Evolutionary conservation across 2,329 filamentous ascomycete genomes (phyloP), one percentile per base, ranked within the genome.

Genomic region (Microdochium bolleyi): DNA sequence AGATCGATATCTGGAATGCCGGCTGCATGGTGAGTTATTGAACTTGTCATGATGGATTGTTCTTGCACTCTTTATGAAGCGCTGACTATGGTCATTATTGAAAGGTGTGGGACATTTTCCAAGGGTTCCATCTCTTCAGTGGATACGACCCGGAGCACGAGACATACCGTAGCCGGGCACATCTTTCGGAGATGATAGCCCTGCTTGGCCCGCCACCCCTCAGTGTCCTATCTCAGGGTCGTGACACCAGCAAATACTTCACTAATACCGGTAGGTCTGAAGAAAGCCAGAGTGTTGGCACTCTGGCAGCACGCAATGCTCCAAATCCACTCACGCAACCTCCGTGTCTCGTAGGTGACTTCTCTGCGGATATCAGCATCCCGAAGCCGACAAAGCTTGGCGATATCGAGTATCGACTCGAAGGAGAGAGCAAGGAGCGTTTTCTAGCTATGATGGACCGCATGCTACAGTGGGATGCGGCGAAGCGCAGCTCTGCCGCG

Each of bases 1-100:
- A 67, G 19, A 64, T 76, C 13, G 76, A 81, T 61, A 73, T 81
- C 51, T 81, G 77, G 77, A 78, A 75, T 53, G 66, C 68, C 2
- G 75, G 74, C 9, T 74, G 71, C 52, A 70, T 79, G 75, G 74
- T 77, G 65, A 64, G 69, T 41, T 49, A 32, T n/a, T 34, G 21
- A 52, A 49, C 14, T 34, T 19, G 53, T 32, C 55, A n/a, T n/a
- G n/a, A n/a, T n/a, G n/a, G n/a, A n/a, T n/a, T n/a, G n/a, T n/a
- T n/a, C n/a, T n/a, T n/a, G n/a, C n/a, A n/a, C n/a, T n/a, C n/a
- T n/a, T n/a, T n/a, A n/a, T n/a, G n/a, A n/a, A n/a, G n/a, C n/a
- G n/a, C n/a, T n/a, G n/a, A n/a, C n/a, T n/a, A n/a, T n/a, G n/a
- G n/a, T n/a, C n/a, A n/a, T n/a, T n/a, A n/a, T n/a, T n/a, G n/a